Conservation (phyloP, 768 basidiomycete species). For the Mycena pura region DNA sequence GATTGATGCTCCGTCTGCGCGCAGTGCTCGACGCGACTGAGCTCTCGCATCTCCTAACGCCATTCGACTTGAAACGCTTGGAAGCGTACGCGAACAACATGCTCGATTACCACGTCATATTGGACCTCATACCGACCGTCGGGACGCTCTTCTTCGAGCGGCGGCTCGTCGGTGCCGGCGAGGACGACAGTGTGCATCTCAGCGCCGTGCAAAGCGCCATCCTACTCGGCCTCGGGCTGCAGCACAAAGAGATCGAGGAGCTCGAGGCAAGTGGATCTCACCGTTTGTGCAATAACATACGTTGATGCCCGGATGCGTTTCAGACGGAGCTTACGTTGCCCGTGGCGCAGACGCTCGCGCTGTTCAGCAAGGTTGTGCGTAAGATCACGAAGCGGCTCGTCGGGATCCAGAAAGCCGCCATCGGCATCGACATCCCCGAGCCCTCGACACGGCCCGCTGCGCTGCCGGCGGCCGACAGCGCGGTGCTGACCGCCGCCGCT, state of each 20-base stretch:
- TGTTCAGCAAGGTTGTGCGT: slow-evolving; percentile 90
- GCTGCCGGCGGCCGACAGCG: slow-evolving; percentile 19
- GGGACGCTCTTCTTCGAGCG: slow-evolving; percentile 87
- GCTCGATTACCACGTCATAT: slow-evolving; percentile 95
- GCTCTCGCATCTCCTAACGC: slow-evolving; percentile 72
- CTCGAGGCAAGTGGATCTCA: slow-evolving; percentile 71
- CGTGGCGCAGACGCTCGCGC: slow-evolving; percentile 85
- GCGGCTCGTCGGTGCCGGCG: slow-evolving; percentile 44
- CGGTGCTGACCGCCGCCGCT: slow-evolving; percentile 47
- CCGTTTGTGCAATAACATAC: not conserved
- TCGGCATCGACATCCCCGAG: slow-evolving; percentile 68
- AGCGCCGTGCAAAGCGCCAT: slow-evolving; percentile 94
- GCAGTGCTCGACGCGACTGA: slow-evolving; percentile 45
- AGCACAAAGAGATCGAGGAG: slow-evolving; percentile 88
- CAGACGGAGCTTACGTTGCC: slow-evolving; percentile 84
- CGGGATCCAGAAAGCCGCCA: slow-evolving; percentile 80
- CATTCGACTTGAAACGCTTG: slow-evolving; percentile 95
- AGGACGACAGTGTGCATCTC: slow-evolving; percentile 66
- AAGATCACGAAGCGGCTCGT: slow-evolving; percentile 80
- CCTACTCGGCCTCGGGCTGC: slow-evolving; percentile 86
- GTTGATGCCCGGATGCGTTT: slow-evolving; percentile 4
- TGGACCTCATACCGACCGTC: slow-evolving; percentile 87
- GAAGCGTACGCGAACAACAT: slow-evolving; percentile 95
- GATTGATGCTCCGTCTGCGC: not conserved
- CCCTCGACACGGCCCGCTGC: slow-evolving; percentile 37